phyloP scores from a whole-genome alignment of 768 basidiomycete genomes.

The Phaeotremella skinneri region DNA sequence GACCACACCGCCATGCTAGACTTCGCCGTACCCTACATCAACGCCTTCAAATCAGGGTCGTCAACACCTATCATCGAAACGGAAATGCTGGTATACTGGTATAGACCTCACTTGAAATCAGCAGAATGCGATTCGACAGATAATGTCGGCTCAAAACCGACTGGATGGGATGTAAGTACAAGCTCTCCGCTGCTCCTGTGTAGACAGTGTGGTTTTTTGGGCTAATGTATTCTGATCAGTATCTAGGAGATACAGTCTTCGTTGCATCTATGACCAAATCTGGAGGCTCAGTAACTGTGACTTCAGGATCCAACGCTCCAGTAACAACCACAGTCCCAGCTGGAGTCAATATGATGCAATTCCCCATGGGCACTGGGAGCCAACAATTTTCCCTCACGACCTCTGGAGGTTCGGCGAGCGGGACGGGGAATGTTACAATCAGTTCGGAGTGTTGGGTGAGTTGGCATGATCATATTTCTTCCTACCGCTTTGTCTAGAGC shows the following conservation, averaged over 20 bases:
- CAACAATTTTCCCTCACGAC: slow-evolving; percentile 41
- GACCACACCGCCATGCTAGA: slow-evolving; percentile 49
- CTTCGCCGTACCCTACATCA: slow-evolving; percentile 49
- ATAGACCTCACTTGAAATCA: slow-evolving; percentile 46
- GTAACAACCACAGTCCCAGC: slow-evolving; percentile 30
- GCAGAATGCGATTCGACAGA: slow-evolving; percentile 48
- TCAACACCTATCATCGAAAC: slow-evolving; percentile 33
- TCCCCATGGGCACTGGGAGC: slow-evolving; percentile 47
- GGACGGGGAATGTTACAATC: slow-evolving; percentile 20
- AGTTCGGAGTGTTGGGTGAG: slow-evolving; percentile 43
- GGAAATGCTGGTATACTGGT: slow-evolving; percentile 49
- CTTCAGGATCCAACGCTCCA: slow-evolving; percentile 37
- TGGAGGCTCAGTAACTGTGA: slow-evolving; percentile 44
- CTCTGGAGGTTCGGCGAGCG: slow-evolving; percentile 17
- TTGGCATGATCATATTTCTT: too few relatives aligned
- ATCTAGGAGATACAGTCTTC: slow-evolving; percentile 45
- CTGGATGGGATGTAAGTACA: slow-evolving; percentile 43
- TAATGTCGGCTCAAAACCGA: slow-evolving; percentile 43
- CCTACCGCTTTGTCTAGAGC: not conserved
- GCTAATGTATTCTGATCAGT: slow-evolving; percentile 7
- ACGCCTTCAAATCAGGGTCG: slow-evolving; percentile 46
- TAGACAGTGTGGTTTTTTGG: not conserved
- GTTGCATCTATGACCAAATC: slow-evolving; percentile 42
- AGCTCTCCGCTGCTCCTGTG: not conserved
- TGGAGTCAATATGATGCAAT: slow-evolving; percentile 40